Conservation (phyloP, 202 grass and related monocot genomes). For the Zoysia matrella region DNA sequence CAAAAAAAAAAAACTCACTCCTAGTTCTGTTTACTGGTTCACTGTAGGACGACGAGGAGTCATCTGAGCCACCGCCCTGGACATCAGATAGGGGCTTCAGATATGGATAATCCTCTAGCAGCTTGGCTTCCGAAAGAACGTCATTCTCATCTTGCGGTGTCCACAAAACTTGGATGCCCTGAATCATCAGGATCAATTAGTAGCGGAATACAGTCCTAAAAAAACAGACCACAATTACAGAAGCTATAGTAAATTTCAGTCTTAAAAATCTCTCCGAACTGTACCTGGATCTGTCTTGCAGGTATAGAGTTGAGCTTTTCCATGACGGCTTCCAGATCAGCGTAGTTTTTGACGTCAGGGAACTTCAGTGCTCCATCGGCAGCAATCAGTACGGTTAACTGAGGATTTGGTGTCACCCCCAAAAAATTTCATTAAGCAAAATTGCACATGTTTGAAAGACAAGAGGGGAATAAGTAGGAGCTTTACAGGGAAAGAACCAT, state of each 20-base stretch:
- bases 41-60: too few species aligned
- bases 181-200: not conserved
- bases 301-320: slow-evolving; percentile 33
- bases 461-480: too few species aligned
- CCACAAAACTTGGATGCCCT: slow-evolving; percentile 51
- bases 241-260: not conserved
- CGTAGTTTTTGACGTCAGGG: not conserved
- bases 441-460: not conserved
- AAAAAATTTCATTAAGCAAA: not conserved
- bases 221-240: not conserved
- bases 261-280: not conserved
- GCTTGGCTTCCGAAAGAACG: slow-evolving; percentile 15
- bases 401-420: not conserved
- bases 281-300: slow-evolving; percentile 14
- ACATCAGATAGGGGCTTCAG: slow-evolving; percentile 33
- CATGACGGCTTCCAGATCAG: slow-evolving; percentile 22
- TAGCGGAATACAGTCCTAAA: not conserved
- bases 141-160: slow-evolving; percentile 41
- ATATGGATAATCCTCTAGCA: slow-evolving; percentile 43
- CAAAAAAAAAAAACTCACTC: too few species aligned
- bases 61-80: not conserved
- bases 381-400: slow-evolving; percentile 47
- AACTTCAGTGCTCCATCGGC: slow-evolving; percentile 29
- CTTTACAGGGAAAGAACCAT: not conserved
- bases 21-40: too few species aligned